Evolutionary conservation across 2,329 filamentous ascomycete species (phyloP), one percentile per base, ranked within the genome.

Genomic region (Fusarium sambucinum): DNA sequence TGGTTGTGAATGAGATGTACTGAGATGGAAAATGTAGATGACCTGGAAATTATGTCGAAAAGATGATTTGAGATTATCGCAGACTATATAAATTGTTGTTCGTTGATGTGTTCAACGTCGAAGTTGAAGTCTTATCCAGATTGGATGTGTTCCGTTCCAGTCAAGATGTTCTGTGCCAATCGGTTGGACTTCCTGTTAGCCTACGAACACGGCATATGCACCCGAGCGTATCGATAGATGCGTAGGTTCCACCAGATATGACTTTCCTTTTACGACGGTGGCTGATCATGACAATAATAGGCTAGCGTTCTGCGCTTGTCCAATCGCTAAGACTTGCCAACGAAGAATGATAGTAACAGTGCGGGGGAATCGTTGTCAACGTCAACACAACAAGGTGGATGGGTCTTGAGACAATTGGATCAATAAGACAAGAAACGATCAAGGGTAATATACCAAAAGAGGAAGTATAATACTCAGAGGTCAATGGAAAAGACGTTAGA

Each of bases 241-340:
- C 2, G 1, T 2, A 6, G 21, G 48, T 12, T 14, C 40, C 46
- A 52, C 45, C n/a, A 55, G 61, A 69, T 63, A 69, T 59, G 45
- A 53, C 61, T 48, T 69, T 66, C 66, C 66, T 35, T 14, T 63
- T 63, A 21, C 13, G 47, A 19, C 13, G 11, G 17, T 37, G 46
- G 33, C 45, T 40, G 16, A 12, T 12, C 10, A 33, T 21, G 6
- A 8, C 30, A 48, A 11, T 6, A 14, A 30, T 14, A 30, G 27
- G 8, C 27, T 27, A 27, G 8, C 19, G n/a, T n/a, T 40, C 16
- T n/a, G 19, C 7, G 19, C 5, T 7, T 17, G 3, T 2, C 56
- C 57, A 54, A 46, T 61, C 46, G 40, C 5, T 5, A 2, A 6
- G 11, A 25, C 16, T 7, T 5, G 35, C 3, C 13, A 7, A 9